Percentiles rank a stretch among this genome's conserved stretches.
Conservation (phyloP, 108 stramenopile genomes). For the Seminavis robusta region DNA sequence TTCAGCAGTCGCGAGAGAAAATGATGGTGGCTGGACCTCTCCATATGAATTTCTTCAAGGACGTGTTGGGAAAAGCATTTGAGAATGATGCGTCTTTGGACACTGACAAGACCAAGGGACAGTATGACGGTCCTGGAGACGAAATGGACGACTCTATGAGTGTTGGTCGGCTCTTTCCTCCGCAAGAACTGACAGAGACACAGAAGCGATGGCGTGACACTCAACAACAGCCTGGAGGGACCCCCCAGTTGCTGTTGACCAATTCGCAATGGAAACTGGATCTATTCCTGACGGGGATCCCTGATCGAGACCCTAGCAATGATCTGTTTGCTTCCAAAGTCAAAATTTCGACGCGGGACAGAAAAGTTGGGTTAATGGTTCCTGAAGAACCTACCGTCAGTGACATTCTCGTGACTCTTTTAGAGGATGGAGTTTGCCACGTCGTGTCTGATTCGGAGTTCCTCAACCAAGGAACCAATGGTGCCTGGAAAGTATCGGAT, state of each 20-base stretch:
- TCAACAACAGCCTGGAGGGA: conserved; percentile 25
- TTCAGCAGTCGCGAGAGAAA: too few species aligned
- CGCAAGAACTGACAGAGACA: conserved; percentile 41
- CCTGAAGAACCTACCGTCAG: conserved; percentile 52
- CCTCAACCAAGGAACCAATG: conserved; percentile 33
- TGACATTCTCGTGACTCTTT: conserved; percentile 37
- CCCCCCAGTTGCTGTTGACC: conserved; percentile 17
- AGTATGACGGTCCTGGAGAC: conserved; percentile 51
- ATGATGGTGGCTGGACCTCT: background rate
- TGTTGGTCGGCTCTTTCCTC: too few species aligned
- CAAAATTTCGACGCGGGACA: conserved; percentile 65
- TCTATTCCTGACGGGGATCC: conserved; percentile 68
- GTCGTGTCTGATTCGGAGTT: conserved; percentile 31
- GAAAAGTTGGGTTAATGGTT: conserved; percentile 45
- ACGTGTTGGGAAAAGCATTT: conserved; percentile 65
- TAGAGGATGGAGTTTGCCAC: conserved; percentile 37
- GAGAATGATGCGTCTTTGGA: conserved; percentile 50
- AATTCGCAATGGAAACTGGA: conserved; percentile 19
- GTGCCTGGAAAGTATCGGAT: conserved; percentile 70
- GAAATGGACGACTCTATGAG: conserved; percentile 11
- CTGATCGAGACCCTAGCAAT: conserved; percentile 67
- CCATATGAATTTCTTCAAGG: conserved; percentile 54
- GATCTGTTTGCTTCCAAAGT: conserved; percentile 68
- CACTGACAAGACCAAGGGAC: conserved; percentile 33
- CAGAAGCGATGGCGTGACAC: conserved; percentile 66